Percentiles rank a stretch among this genome's conserved stretches.
Conservation (phyloP, 139 green algal genomes). For the Diplosphaera chodatii region DNA sequence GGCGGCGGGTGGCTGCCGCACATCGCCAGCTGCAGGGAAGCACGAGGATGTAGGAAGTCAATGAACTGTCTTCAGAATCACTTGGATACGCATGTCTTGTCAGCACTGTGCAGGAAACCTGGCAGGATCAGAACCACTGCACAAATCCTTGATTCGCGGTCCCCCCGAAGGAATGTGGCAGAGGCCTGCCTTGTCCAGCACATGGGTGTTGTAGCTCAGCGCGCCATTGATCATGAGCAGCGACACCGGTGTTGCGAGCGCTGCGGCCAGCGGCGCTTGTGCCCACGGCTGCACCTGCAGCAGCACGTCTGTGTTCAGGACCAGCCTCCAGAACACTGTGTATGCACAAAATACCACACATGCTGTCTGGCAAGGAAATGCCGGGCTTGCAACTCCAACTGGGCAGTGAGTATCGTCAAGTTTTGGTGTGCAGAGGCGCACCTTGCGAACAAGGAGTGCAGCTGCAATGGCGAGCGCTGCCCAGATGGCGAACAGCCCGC, state of each 20-base stretch:
- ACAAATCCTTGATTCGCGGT: no score
- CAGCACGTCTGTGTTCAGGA: no score
- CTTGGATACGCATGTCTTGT: no score
- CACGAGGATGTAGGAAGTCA: background rate
- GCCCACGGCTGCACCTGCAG: background rate
- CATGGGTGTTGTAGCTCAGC: conserved; percentile 3
- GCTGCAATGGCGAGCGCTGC: background rate
- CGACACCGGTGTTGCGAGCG: background rate
- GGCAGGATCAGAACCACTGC: no score
- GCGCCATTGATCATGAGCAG: background rate
- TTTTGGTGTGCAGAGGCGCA: no score
- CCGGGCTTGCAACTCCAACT: no score
- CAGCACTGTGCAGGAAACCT: background rate
- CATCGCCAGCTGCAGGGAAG: background rate
- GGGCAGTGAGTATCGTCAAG: no score
- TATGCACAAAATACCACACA: no score
- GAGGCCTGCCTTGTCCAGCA: background rate
- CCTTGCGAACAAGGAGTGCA: background rate
- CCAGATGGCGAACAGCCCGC: conserved; percentile 2
- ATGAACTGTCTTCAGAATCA: no score
- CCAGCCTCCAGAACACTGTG: no score
- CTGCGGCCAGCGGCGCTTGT: background rate
- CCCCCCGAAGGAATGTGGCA: no score
- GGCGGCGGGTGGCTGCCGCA: background rate
- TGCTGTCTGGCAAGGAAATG: no score